Base-by-base conservation (phyloP, 768 basidiomycete genomes). In the Boletus coccyginus region DNA sequence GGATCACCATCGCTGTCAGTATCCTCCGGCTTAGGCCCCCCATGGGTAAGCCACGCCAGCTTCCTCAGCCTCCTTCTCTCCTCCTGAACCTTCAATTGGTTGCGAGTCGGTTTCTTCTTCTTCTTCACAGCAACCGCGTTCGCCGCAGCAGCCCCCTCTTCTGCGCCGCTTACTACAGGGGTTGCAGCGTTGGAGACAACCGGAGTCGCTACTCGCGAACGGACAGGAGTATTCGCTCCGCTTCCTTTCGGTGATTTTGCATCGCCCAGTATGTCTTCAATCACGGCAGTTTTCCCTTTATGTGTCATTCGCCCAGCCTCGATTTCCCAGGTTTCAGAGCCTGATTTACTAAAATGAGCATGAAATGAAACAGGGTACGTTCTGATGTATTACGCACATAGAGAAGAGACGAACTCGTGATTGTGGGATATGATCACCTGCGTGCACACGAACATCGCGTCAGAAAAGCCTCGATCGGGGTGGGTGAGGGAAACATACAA, bases 391-490 rank as follows among this genome's bases (percentile, higher is more conserved):
- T 24, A 79, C 88, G 69, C 69, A 92, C 90, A 92, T 49, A 94
- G 77, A 13, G 91, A 86, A 36, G 82, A 77, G 14, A 94, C 88
- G 62, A 93, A 94, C 76, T 94, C 92, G 62, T 86, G 78, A 74
- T 96, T 96, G 78, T 97, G 96, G 33, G 94, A 97, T 70, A 98
- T 98, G 76, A 97, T 97, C 66, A 94, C 86, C 88, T 90, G 63
- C 16, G 45, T 40, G 46, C 38, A 56, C 66, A 44, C 51, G 46
- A 47, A 51, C 42, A 46, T 63, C 60, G 62, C 60, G 53, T 62
- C 48, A 60, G 59, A 39, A 29, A 42, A 21, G 21, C 16, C 52
- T 58, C 55, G 45, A 61, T 66, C 51, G 50, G 52, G 57, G 38
- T 51, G 53, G 33, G 36, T 10, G 35, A 29, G 24, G 1, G 51